Base-by-base conservation (phyloP, 805 yeast genomes). In the Nakazawaea laoshanensis region DNA sequence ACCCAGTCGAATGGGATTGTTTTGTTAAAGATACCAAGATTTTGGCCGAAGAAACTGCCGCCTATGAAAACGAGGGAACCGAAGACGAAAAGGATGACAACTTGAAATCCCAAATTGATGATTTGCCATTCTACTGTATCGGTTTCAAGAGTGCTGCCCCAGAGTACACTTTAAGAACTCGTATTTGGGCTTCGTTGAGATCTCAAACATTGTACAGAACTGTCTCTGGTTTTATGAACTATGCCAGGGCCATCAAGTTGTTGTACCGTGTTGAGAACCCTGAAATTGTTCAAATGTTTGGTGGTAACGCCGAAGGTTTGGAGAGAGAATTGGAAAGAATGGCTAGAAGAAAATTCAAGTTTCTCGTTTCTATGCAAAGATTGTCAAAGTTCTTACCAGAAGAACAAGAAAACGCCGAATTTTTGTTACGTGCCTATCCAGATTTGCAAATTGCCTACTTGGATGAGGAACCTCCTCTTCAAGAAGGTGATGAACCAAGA, bases 71-170 rank as follows among this genome's bases (percentile, higher is more conserved):
- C 42, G 73, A 72, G 39, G 65, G 60, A 19, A n/a, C 19, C 29
- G 63, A 58, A 40, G 49, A 47, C 21, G 81, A 74, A 42, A 72
- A 72, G 48, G 86, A 78, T 33, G 76, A 77, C 38, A 80, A 70
- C 37, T 61, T 83, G 59, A 84, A 84, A 63, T 71, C 77, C 44
- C 86, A 87, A 70, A 79, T 81, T 52, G 95, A 83, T 55, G 96
- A 88, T 49, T 64, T 85, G 50, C 96, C 96, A 38, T 89, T 86
- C 65, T 86, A 85, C 66, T 84, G 95, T 58, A 83, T 89, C 54
- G 98, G 97, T 58, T 89, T 86, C 77, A 89, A 92, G 64, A 77
- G 94, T 48, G 96, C 96, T 48, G 94, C 95, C 39, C 96, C 96
- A 24, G 96, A 88, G 57, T 92, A 85, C 63, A 85, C 95, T 36